phyloP scores from a whole-genome alignment of 768 basidiomycete genomes.

The Xerocomus brunneocitrinus region DNA sequence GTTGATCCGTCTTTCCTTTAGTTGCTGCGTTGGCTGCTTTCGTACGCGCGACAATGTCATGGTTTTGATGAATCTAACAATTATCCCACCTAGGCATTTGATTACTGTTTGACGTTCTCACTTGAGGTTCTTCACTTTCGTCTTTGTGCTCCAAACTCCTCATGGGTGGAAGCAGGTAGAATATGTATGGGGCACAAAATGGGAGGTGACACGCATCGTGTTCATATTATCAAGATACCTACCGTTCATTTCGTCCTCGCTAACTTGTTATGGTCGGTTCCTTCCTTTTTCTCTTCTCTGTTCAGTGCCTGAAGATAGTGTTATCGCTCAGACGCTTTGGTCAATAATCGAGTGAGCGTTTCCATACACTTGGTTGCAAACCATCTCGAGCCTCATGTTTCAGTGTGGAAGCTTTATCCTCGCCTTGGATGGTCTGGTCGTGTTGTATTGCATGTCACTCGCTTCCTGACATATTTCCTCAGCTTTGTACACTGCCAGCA shows the following conservation, averaged over 20 bases:
- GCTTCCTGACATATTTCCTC: neutral
- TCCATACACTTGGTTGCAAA: neutral
- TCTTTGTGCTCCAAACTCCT: neutral
- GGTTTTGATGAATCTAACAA: neutral
- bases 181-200: conserved; percentile 23
- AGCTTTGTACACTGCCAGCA: conserved; percentile 14
- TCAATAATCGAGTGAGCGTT: conserved; percentile 1
- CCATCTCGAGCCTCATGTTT: neutral
- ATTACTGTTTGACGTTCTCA: conserved; percentile 23
- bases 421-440: conserved; percentile 16
- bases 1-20: neutral
- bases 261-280: conserved; percentile 19
- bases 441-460: neutral
- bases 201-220: conserved; percentile 20
- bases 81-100: conserved; percentile 7
- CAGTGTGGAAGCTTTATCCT: conserved; percentile 20
- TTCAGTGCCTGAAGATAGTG: neutral
- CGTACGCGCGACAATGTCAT: conserved; percentile 4
- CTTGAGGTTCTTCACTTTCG: conserved; percentile 12
- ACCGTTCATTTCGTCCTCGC: conserved; percentile 15
- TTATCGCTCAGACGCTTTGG: conserved; percentile 8
- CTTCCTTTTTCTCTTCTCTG: neutral
- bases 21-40: conserved; percentile 19
- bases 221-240: conserved; percentile 28
- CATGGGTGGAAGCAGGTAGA: conserved; percentile 12